These are phyloP conservation scores for Globisporangium spinosum DNA, from an alignment of 352 stramenopile species.

Conservation along the genomic window DNA sequence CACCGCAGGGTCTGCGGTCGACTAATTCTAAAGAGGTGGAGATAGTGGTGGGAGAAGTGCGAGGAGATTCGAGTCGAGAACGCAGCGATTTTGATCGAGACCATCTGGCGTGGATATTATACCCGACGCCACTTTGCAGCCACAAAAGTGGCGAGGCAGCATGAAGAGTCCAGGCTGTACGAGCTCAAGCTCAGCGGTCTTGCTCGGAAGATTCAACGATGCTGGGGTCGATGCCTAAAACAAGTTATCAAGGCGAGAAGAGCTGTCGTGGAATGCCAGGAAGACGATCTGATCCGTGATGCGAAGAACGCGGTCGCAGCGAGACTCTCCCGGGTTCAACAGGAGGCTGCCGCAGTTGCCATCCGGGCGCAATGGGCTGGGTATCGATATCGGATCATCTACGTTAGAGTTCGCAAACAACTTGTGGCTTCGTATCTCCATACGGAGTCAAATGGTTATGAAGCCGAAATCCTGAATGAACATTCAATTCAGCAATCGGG, in stretches of 20 bases:
- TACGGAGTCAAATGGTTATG: neutral
- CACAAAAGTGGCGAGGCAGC: slow-evolving; percentile 1
- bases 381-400: slow-evolving; percentile 14
- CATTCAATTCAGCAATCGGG: neutral
- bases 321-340: neutral
- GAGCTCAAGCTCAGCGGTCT: slow-evolving; percentile 12
- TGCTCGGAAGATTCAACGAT: slow-evolving; percentile 20
- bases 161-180: slow-evolving; percentile 7
- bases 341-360: slow-evolving; percentile 11
- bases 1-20: slow-evolving; percentile 13
- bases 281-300: slow-evolving; percentile 31
- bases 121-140: slow-evolving; percentile 5
- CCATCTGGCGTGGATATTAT: slow-evolving; percentile 14
- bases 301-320: slow-evolving; percentile 19
- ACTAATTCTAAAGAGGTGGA: slow-evolving; percentile 15
- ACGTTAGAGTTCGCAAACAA: slow-evolving; percentile 1
- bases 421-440: neutral
- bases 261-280: slow-evolving; percentile 27
- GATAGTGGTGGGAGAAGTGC: slow-evolving; percentile 4
- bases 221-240: slow-evolving; percentile 30
- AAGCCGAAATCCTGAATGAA: neutral
- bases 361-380: slow-evolving; percentile 15
- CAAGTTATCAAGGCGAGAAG: slow-evolving; percentile 25
- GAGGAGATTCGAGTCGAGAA: slow-evolving; percentile 7
- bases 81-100: slow-evolving; percentile 16